Evolutionary conservation across 495 filamentous ascomycete genomes (phyloP).

Genomic region (Penicillium argentinense): DNA sequence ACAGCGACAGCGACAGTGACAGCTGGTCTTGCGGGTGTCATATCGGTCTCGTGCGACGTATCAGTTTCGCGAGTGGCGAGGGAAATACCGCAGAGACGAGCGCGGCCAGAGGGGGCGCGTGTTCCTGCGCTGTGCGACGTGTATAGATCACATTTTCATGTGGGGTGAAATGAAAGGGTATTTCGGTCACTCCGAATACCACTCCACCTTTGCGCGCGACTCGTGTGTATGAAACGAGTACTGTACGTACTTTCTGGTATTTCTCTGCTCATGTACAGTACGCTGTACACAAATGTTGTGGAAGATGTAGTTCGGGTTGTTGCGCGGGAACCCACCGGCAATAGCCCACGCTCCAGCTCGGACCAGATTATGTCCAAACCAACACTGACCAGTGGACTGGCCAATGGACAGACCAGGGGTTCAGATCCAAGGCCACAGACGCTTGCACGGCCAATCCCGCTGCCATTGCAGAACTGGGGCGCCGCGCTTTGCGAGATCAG

Average conservation of each 20-base stretch:
- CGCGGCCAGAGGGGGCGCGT: not conserved
- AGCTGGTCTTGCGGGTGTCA: slow-evolving; percentile 3
- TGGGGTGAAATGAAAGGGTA: slow-evolving; percentile 10
- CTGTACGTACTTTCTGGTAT: too few relatives aligned
- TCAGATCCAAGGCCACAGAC: too few relatives aligned
- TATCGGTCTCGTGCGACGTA: slow-evolving; percentile 10
- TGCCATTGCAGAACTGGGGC: not conserved
- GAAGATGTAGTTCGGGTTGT: too few relatives aligned
- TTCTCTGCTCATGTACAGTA: too few relatives aligned
- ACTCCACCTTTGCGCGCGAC: not conserved
- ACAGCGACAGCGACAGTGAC: not conserved
- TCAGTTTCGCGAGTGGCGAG: slow-evolving; percentile 14
- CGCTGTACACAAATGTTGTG: too few relatives aligned
- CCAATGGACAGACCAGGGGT: not conserved
- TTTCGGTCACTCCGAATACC: slow-evolving; percentile 2
- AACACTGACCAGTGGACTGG: too few relatives aligned
- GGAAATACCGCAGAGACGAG: slow-evolving; percentile 2
- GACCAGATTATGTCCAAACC: too few relatives aligned
- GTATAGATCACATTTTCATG: slow-evolving; percentile 25
- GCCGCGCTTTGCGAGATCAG: not conserved
- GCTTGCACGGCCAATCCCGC: too few relatives aligned
- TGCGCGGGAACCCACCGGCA: too few relatives aligned
- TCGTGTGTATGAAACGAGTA: not conserved
- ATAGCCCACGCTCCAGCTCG: too few relatives aligned
- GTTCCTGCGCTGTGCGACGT: slow-evolving; percentile 18